Evolutionary conservation across 805 yeast genomes (phyloP).

Genomic region (Blastobotrys robertii): DNA sequence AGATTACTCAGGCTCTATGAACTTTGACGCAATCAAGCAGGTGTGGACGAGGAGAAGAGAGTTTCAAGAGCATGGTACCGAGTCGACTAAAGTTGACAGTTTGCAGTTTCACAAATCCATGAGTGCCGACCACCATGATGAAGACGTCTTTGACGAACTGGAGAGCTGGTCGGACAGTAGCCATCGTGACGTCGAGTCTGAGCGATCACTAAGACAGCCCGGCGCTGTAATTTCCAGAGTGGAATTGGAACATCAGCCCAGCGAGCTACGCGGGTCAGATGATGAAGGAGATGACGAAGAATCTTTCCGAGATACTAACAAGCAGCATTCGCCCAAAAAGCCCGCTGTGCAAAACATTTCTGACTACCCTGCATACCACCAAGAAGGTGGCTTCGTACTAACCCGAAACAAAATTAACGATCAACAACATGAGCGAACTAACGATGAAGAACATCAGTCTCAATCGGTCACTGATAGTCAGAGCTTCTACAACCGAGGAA

Average conservation of each 20-base stretch:
- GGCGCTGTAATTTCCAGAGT: too few relatives aligned
- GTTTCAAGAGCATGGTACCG: constrained; percentile 10
- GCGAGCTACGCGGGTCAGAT: constrained; percentile 3
- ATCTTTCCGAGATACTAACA: neutral
- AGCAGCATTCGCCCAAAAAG: neutral
- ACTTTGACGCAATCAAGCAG: constrained; percentile 13
- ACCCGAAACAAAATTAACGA: too few relatives aligned
- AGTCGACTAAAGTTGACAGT: constrained; percentile 12
- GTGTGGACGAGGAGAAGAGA: constrained; percentile 13
- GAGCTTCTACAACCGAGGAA: too few relatives aligned
- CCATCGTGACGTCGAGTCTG: neutral
- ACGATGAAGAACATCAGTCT: too few relatives aligned
- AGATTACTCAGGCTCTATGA: constrained; percentile 17
- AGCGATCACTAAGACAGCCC: neutral
- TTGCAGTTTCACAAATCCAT: neutral
- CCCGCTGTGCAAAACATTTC: neutral
- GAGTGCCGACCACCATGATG: constrained; percentile 6
- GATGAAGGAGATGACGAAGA: neutral
- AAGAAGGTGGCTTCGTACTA: neutral
- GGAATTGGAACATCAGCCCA: neutral
- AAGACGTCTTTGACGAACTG: constrained; percentile 21
- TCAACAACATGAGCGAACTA: too few relatives aligned
- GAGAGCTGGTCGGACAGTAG: constrained; percentile 17
- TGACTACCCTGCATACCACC: constrained; percentile 1
- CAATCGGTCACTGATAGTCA: too few relatives aligned